phyloP scores from a whole-genome alignment of 176 grass and related monocot species.

The Microstegium vimineum region DNA sequence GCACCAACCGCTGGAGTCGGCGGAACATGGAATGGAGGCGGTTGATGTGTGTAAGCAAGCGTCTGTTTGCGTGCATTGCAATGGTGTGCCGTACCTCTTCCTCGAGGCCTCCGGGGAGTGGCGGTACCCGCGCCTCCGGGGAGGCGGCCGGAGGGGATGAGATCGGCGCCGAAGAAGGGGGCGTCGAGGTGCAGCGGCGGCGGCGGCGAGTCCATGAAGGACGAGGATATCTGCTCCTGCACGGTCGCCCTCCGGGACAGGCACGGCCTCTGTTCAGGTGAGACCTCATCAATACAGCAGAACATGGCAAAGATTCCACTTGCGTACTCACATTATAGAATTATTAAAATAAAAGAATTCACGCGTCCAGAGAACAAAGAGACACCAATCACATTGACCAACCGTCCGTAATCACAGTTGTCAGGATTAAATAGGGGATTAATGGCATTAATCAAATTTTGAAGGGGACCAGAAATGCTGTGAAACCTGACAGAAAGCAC shows the following conservation, averaged over 20 bases:
- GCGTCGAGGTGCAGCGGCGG: conserved; percentile 43
- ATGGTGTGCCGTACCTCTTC: conserved; percentile 51
- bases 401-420: not conserved
- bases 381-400: conserved; percentile 10
- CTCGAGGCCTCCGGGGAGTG: conserved; percentile 75
- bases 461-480: not conserved
- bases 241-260: conserved; percentile 49
- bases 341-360: not conserved
- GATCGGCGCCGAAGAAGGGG: conserved; percentile 54
- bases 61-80: not conserved
- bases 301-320: conserved; percentile 31
- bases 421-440: not conserved
- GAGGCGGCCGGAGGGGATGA: conserved; percentile 57
- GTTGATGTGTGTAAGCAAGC: conserved; percentile 25
- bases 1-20: conserved; percentile 23
- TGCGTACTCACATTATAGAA: not conserved
- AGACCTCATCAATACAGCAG: conserved; percentile 35
- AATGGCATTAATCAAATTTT: not conserved
- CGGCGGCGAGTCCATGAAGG: conserved; percentile 65
- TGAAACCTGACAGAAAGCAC: not conserved
- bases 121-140: conserved; percentile 61
- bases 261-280: conserved; percentile 49
- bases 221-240: conserved; percentile 64
- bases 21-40: conserved; percentile 3
- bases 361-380: not conserved